Percentiles rank a stretch among this genome's conserved stretches.
phyloP scores from a whole-genome alignment of 73 alveolate genomes.

The Stentor roeselii region DNA sequence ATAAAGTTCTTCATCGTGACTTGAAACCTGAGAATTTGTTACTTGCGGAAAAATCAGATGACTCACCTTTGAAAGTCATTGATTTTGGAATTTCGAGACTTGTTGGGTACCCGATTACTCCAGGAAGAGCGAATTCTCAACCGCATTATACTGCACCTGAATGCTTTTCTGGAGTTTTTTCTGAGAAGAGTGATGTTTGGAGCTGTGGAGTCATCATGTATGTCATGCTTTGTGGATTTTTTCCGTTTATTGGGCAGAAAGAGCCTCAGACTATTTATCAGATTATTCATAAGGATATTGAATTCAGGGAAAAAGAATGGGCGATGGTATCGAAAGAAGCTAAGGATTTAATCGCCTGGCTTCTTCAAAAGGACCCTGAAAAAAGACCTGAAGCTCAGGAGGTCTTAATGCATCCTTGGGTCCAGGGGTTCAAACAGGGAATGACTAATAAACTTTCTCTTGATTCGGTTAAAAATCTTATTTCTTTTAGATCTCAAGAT shows the following conservation, averaged over 20 bases:
- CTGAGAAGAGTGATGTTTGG: slow-evolving; percentile 71
- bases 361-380: slow-evolving; percentile 70
- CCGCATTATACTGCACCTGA: too few relatives aligned
- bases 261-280: slow-evolving; percentile 41
- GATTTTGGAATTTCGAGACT: slow-evolving; percentile 79
- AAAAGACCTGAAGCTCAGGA: slow-evolving; percentile 73
- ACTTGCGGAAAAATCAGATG: slow-evolving; percentile 44
- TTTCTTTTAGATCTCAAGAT: too few relatives aligned
- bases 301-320: slow-evolving; percentile 61
- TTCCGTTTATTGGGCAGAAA: slow-evolving; percentile 63
- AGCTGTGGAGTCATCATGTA: slow-evolving; percentile 69
- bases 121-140: too few relatives aligned
- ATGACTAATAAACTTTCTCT: too few relatives aligned
- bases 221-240: slow-evolving; percentile 56
- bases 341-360: slow-evolving; percentile 52
- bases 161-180: too few relatives aligned
- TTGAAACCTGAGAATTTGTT: slow-evolving; percentile 72
- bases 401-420: slow-evolving; percentile 73
- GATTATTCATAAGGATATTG: slow-evolving; percentile 36
- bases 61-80: slow-evolving; percentile 50
- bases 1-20: slow-evolving; percentile 66
- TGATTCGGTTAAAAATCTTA: too few relatives aligned
- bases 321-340: slow-evolving; percentile 45
- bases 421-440: too few relatives aligned
- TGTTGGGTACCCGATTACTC: too few relatives aligned